Base-by-base conservation (phyloP, 2,329 filamentous ascomycete genomes). In the Trichoderma sp. region DNA sequence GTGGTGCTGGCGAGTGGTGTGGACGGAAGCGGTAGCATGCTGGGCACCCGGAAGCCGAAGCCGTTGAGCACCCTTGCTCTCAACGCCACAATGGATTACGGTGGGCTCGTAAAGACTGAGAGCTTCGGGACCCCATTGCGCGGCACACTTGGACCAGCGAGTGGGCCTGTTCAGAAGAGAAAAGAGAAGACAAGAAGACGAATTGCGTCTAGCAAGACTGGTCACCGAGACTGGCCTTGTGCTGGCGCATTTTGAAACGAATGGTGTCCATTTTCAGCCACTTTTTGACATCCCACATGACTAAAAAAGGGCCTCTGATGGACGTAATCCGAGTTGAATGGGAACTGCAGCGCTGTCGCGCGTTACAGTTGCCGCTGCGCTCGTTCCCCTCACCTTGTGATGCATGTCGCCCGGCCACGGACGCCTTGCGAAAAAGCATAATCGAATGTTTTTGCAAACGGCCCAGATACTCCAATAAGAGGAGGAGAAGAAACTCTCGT, bases 61-160 rank as follows among this genome's bases (percentile, higher is more conserved):
- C 66, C 67, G 34, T 62, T 34, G 20, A 28, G 17, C 30, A 26
- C 12, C 66, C 47, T 17, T 58, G 66, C 50, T 23, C 50, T 23
- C 47, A 65, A 65, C 71, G 71, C 71, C 71, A 72, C 71, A 59
- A 58, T 70, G 67, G 71, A 72, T 70, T 34, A 28, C 39, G 34
- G 58, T 69, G 70, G 70, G 20, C 58, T 72, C 65, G 34, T 58
- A 61, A 58, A 63, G 55, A 30, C 43, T 58, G 55, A 57, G 55
- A 57, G 23, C 43, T 59, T 30, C 39, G 39, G 62, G 20, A 50
- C 32, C 30, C 36, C 34, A 71, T 71, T 68, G 70, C 63, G 39
- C 36, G 70, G 70, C 64, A 62, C 55, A 23, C 66, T 68, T 39
- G 17, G 50, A 47, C 23, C 11, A 15, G 36, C 15, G 23, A 26